These are phyloP conservation scores for Microdochium trichocladiopsis DNA, from an alignment of 2,329 filamentous ascomycete genomes.

Conservation along the genomic window DNA sequence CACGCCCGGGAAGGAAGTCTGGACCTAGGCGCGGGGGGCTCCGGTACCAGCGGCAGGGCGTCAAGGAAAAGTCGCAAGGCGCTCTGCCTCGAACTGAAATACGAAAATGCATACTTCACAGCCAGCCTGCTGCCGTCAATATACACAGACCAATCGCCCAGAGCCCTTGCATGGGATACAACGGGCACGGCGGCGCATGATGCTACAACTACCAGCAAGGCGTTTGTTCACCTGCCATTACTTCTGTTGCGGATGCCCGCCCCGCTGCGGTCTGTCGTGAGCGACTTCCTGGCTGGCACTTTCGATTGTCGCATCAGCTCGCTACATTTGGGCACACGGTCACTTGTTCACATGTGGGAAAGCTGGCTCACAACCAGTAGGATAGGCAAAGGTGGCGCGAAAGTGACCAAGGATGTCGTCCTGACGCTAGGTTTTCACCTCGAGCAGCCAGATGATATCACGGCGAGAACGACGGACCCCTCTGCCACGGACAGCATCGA, in stretches of 20 bases:
- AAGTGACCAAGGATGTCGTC: constrained; percentile 36
- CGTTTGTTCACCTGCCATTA: constrained; percentile 42
- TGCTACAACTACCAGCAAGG: neutral
- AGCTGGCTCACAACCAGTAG: constrained; percentile 37
- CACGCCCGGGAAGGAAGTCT: neutral
- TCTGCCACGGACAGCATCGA: constrained; percentile 2
- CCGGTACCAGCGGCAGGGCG: neutral
- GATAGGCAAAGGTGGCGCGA: constrained; percentile 19
- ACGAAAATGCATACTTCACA: constrained; percentile 44
- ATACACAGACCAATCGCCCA: neutral
- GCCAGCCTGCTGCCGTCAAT: constrained; percentile 40
- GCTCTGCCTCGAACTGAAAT: constrained; percentile 40
- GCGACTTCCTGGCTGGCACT: constrained; percentile 42
- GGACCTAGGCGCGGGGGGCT: neutral
- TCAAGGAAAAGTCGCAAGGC: constrained; percentile 1
- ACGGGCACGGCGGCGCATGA: neutral
- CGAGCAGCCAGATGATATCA: constrained; percentile 10
- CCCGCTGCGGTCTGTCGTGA: constrained; percentile 38
- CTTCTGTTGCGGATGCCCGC: constrained; percentile 49
- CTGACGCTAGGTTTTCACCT: constrained; percentile 44
- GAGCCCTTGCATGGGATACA: constrained; percentile 4
- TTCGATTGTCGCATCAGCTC: constrained; percentile 51
- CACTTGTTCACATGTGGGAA: constrained; percentile 42
- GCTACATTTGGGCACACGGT: constrained; percentile 41
- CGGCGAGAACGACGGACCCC: constrained; percentile 7